These are phyloP conservation scores for Boletus sp. DNA, from an alignment of 768 basidiomycete species.

Conservation along the genomic window DNA sequence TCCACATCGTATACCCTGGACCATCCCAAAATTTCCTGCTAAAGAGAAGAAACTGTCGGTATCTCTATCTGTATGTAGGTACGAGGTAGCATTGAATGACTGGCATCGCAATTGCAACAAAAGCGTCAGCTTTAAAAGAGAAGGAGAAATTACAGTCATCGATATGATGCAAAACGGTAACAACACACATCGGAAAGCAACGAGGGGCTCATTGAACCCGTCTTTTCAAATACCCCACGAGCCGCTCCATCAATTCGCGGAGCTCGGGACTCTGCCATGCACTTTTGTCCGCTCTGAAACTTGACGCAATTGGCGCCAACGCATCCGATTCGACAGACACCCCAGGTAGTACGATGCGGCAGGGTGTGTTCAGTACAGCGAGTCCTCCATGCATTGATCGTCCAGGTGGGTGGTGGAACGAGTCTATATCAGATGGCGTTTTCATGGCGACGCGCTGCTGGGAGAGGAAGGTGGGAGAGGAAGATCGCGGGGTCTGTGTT, in stretches of 20 bases:
- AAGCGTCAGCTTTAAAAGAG: not conserved
- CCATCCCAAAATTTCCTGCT: no score
- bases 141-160: not conserved
- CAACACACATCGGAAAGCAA: not conserved
- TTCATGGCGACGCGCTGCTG: slow-evolving; percentile 34
- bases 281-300: slow-evolving; percentile 44
- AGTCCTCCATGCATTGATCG: slow-evolving; percentile 15
- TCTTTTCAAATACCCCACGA: slow-evolving; percentile 32
- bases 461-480: slow-evolving; percentile 32
- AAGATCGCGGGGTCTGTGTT: slow-evolving; percentile 22
- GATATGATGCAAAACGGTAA: not conserved
- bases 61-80: not conserved
- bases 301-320: slow-evolving; percentile 19
- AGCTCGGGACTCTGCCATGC: slow-evolving; percentile 65
- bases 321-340: slow-evolving; percentile 37
- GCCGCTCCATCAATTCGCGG: slow-evolving; percentile 72
- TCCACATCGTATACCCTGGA: no score
- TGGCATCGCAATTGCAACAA: not conserved
- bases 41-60: no score
- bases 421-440: slow-evolving; percentile 30
- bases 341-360: slow-evolving; percentile 16
- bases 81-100: slow-evolving; percentile 1
- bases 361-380: slow-evolving; percentile 16
- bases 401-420: slow-evolving; percentile 22
- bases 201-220: slow-evolving; percentile 9